Evolutionary conservation across 139 green algal species (phyloP).

Genomic region (Tetradesmus obliquus): DNA sequence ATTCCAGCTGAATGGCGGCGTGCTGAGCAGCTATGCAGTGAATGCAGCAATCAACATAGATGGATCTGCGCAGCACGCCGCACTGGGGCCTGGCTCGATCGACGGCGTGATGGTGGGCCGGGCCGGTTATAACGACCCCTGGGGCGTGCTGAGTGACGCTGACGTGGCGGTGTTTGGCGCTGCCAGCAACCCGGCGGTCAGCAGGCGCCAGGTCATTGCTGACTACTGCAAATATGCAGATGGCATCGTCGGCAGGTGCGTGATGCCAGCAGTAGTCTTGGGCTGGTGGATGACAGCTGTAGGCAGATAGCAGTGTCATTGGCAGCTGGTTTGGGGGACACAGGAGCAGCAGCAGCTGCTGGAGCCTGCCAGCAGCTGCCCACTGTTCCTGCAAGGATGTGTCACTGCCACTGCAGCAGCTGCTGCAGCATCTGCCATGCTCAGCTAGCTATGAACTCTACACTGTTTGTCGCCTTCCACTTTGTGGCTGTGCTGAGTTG

Average conservation of each 20-base stretch:
- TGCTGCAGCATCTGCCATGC: no score
- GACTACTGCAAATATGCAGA: slow-evolving; percentile 85
- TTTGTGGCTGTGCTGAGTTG: no score
- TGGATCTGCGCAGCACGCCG: slow-evolving; percentile 39
- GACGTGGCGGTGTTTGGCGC: slow-evolving; percentile 83
- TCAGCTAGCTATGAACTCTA: no score
- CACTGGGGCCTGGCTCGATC: slow-evolving; percentile 48
- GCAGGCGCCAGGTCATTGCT: slow-evolving; percentile 76
- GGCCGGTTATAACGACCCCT: slow-evolving; percentile 88
- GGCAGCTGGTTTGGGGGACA: not conserved
- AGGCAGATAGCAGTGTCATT: not conserved
- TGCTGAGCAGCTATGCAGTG: slow-evolving; percentile 46
- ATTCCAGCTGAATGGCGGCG: slow-evolving; percentile 78
- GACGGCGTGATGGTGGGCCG: slow-evolving; percentile 93
- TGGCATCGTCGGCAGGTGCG: slow-evolving; percentile 64
- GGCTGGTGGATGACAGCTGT: not conserved
- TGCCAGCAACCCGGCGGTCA: slow-evolving; percentile 63
- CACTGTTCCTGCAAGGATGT: no score
- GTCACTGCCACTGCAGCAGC: no score
- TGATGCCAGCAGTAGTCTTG: no score
- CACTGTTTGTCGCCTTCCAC: no score
- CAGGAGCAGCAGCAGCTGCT: no score
- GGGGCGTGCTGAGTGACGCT: slow-evolving; percentile 82
- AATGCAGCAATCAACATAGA: slow-evolving; percentile 24
- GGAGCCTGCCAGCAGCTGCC: no score